Base-by-base conservation (phyloP, 352 stramenopile species). In the Phytophthora citrophthora region DNA sequence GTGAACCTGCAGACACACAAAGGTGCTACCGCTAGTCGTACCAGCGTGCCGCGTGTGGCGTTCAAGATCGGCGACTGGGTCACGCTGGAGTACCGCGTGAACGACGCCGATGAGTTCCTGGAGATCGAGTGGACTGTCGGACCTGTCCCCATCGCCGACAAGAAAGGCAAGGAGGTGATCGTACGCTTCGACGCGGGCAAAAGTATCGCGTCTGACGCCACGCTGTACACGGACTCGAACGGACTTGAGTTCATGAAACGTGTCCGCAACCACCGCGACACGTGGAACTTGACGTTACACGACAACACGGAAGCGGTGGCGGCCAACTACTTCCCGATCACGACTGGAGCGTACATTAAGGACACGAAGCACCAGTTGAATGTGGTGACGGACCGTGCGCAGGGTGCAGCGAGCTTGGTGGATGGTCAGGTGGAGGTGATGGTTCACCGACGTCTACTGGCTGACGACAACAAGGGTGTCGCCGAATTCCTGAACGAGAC, bases 281-380 rank as follows among this genome's bases (percentile, higher is more conserved):
- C 90, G 31, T 98, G 88, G 87, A 84, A 98, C 52, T 57, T 98
- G 31, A 87, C 80, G 44, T 72, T 78, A 29, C 97, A 73, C 59
- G 96, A 96, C 32, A 89, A 97, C 20, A 84, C 90, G 49, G 93
- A 99, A 72, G 90, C 88, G 44, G 88, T 99, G 40, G 87, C 96
- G 11, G 95, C 93, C 38, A 99, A 99, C 73, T 99, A 98, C 78
- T 98, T 98, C 63, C 97, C 97, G 1, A 93, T 99, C n/a, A 99
- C 93, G 51, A 89, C 94, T 5, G 91, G 91, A 13, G 90, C 94
- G 7, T 99, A 96, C 61, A 79, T 99, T 57, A 90, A 98, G 70
- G 91, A 98, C 59, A 61, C 81, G 13, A 80, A 86, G 24, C 48
- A 67, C 12, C 83, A 97, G 56, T 70, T 99, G 15, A 92, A 88